phyloP scores from a whole-genome alignment of 345 rosid species.

The Sisymbrium altissimum region DNA sequence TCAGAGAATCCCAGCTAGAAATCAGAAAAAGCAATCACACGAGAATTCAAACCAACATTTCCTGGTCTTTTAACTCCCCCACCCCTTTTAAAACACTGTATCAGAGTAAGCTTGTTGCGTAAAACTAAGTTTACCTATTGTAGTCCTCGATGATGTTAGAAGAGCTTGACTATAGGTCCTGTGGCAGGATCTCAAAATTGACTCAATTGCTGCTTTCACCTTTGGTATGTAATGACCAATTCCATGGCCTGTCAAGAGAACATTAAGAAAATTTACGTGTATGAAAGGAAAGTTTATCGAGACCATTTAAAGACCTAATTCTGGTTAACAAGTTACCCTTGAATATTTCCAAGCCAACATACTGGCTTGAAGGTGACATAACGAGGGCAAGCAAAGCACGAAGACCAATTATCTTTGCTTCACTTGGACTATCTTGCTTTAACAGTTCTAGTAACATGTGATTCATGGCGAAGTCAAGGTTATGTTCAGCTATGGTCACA shows the following conservation, averaged over 20 bases:
- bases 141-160: constrained; percentile 84
- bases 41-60: background rate
- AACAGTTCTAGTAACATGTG: constrained; percentile 95
- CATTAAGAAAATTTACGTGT: constrained; percentile 20
- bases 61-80: constrained; percentile 1
- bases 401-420: constrained; percentile 95
- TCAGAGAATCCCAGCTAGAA: constrained; percentile 5
- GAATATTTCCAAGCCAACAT: constrained; percentile 87
- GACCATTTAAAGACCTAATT: constrained; percentile 14
- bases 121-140: constrained; percentile 55
- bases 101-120: constrained; percentile 5
- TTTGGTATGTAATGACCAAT: constrained; percentile 93
- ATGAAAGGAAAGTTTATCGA: constrained; percentile 1
- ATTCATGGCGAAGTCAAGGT: constrained; percentile 98
- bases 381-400: constrained; percentile 94
- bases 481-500: constrained; percentile 94
- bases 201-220: constrained; percentile 96
- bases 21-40: background rate
- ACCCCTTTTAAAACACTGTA: background rate
- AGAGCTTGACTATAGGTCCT: constrained; percentile 86
- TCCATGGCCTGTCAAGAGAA: constrained; percentile 61
- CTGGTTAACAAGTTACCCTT: constrained; percentile 51
- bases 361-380: constrained; percentile 84
- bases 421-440: constrained; percentile 92
- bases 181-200: constrained; percentile 86